Base-by-base conservation (phyloP, 768 basidiomycete species). In the Sporobolomyces roseus region DNA sequence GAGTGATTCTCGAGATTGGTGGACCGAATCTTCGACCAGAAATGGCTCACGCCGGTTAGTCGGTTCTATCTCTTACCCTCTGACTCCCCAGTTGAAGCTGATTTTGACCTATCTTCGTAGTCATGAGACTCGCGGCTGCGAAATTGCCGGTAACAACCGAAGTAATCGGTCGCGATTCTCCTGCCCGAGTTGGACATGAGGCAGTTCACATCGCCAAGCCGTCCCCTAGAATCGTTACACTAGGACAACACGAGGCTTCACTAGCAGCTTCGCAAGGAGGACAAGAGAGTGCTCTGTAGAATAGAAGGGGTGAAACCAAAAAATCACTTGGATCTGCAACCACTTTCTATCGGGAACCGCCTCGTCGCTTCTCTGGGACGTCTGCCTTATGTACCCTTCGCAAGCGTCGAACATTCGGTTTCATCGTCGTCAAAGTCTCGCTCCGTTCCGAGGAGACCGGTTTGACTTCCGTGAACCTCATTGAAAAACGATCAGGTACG, bases 1-100 rank as follows among this genome's bases (percentile, higher is more conserved):
- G 91, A 33, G 92, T 97, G 19, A 84, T 99, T 29, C 90, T 98
- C 70, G 94, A 98, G 78, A 88, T 98, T 74, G 93, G 92, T 1
- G 93, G 94, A 1, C 82, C 83, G 2, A 89, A 89, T 9, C 87
- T 99, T 62, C 88, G 92, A 68, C 90, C 92, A 75, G 93, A 96
- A 77, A 83, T 96, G 61, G 94, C 94, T 23, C 85, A 89, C 76
- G 91, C 97, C 76, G 90, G 93, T 93, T 73, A 63, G 83, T 74
- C 29, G 10, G 33, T 55, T 33, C 55, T 30, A 17, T 17, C 45
- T 27, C 54, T 36, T 67, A 19, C 76, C 33, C 29, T 19, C 48
- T 52, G 23, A 23, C 23, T 25, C 33, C 8, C 8, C 9, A 48
- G 27, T 23, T 58, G 56, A 41, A 58, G 56, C 48, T 52, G 29